Evolutionary conservation across 176 grass and related monocot species (phyloP).

Genomic region (Zoysia japonica): DNA sequence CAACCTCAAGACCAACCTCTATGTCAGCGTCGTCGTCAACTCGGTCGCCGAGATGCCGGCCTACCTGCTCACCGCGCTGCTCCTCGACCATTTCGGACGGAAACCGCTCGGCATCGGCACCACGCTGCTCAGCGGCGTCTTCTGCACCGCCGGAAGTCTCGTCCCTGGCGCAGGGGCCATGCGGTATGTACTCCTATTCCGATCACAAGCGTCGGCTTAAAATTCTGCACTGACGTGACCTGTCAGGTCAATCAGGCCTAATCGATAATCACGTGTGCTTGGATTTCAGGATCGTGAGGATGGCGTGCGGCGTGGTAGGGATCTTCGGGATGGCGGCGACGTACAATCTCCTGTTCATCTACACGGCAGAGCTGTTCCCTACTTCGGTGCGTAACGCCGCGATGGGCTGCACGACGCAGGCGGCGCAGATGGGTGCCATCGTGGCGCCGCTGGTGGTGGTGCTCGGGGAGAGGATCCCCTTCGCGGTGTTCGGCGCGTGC

Average conservation of each 20-base stretch:
- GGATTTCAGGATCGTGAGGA: constrained; percentile 43
- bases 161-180: constrained; percentile 27
- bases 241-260: too few relatives aligned
- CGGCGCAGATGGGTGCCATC: constrained; percentile 69
- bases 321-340: constrained; percentile 85
- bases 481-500: constrained; percentile 63
- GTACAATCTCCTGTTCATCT: constrained; percentile 80
- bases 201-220: not conserved
- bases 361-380: constrained; percentile 83
- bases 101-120: constrained; percentile 61
- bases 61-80: constrained; percentile 54
- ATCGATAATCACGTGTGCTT: not conserved
- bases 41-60: constrained; percentile 74
- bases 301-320: constrained; percentile 70
- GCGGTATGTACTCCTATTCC: constrained; percentile 7
- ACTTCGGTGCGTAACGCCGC: constrained; percentile 77
- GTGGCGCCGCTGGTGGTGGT: constrained; percentile 78
- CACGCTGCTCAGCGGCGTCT: constrained; percentile 67
- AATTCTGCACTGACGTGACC: not conserved
- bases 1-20: constrained; percentile 88
- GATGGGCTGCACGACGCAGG: constrained; percentile 59
- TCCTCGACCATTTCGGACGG: constrained; percentile 58
- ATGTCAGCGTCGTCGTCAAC: constrained; percentile 65
- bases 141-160: constrained; percentile 58
- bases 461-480: constrained; percentile 59